These are phyloP conservation scores for Xerocomus minutiporus DNA, from an alignment of 1,284 basidiomycete species.

Conservation along the genomic window DNA sequence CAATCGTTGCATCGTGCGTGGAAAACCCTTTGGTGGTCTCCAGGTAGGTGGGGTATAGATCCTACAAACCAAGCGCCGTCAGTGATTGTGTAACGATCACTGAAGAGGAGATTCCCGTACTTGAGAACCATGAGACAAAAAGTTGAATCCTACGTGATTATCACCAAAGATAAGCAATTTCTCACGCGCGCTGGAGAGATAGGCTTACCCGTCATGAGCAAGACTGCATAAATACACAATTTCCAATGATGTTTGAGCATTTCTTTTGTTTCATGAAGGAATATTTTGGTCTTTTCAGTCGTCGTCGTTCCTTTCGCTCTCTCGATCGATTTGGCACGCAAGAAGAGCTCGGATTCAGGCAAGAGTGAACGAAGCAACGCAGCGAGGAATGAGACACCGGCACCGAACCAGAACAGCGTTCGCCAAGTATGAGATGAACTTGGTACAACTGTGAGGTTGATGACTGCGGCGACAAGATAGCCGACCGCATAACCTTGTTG, in stretches of 20 bases:
- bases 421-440: slow-evolving; percentile 52
- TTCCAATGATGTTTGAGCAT: slow-evolving; percentile 88
- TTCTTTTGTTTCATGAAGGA: slow-evolving; percentile 63
- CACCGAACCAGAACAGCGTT: slow-evolving; percentile 61
- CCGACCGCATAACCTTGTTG: slow-evolving; percentile 79
- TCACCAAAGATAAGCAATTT: slow-evolving; percentile 1
- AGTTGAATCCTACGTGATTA: slow-evolving; percentile 74
- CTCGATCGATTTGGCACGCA: slow-evolving; percentile 53
- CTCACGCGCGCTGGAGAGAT: neutral
- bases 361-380: slow-evolving; percentile 68
- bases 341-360: slow-evolving; percentile 81
- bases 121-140: slow-evolving; percentile 85
- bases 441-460: slow-evolving; percentile 75
- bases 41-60: slow-evolving; percentile 80
- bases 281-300: slow-evolving; percentile 61
- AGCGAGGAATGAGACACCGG: slow-evolving; percentile 72
- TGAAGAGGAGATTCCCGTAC: slow-evolving; percentile 21
- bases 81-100: neutral
- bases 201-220: slow-evolving; percentile 70
- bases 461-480: slow-evolving; percentile 60
- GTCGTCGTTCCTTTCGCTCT: slow-evolving; percentile 38
- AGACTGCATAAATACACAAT: slow-evolving; percentile 77
- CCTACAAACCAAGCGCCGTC: slow-evolving; percentile 34
- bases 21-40: slow-evolving; percentile 56
- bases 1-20: slow-evolving; percentile 64